Evolutionary conservation across 73 alveolate genomes (phyloP).

Genomic region (Paramecium biaurelia): DNA sequence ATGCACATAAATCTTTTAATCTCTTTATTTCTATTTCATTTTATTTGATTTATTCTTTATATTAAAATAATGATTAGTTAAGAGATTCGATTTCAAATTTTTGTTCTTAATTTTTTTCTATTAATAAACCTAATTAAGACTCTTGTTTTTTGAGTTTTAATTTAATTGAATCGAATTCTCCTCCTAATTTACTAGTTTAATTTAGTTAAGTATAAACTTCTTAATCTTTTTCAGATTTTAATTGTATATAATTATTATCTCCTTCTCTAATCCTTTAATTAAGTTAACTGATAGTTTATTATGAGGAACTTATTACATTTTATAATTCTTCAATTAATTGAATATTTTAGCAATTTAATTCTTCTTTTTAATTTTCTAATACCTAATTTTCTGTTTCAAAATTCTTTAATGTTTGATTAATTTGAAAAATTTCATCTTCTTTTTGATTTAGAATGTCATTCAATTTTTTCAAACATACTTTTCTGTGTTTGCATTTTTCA

Average conservation of each 20-base stretch:
- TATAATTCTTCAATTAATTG: not conserved
- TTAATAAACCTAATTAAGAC: not conserved
- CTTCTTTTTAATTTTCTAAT: not conserved
- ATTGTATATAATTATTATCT: not conserved
- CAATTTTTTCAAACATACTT: not conserved
- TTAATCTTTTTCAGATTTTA: not conserved
- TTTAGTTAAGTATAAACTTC: not conserved
- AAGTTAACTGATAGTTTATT: not conserved
- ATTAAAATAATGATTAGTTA: not conserved
- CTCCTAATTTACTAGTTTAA: not conserved
- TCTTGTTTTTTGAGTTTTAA: not conserved
- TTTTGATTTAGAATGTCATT: constrained; percentile 1
- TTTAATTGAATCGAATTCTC: not conserved
- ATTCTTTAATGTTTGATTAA: not conserved
- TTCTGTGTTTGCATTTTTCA: constrained; percentile 8
- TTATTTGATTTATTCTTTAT: not conserved
- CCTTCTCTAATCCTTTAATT: not conserved
- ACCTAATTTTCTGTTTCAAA: not conserved
- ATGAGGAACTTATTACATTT: not conserved
- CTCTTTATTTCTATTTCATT: not conserved
- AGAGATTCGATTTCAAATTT: not conserved
- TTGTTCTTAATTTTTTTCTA: not conserved
- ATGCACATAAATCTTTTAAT: not conserved
- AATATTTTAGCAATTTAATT: not conserved
- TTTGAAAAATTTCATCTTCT: not conserved